These are phyloP conservation scores for Cercophora newfieldiana DNA, from an alignment of 495 filamentous ascomycete species.

Conservation along the genomic window DNA sequence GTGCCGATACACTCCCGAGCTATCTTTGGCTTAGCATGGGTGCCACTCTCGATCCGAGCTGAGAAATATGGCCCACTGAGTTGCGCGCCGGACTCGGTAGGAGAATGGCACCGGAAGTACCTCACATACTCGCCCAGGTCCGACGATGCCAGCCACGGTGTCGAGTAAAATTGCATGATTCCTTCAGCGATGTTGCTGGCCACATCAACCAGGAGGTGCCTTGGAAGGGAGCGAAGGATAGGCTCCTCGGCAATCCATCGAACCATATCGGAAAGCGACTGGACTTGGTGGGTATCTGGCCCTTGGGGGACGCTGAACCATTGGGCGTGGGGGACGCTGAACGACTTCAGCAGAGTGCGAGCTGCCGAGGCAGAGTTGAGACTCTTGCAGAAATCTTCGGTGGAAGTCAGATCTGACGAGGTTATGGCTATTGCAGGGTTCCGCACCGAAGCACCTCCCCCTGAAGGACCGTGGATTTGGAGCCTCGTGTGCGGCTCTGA, in stretches of 20 bases:
- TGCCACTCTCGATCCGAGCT: neutral
- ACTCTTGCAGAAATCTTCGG: neutral
- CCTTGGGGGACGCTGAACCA: neutral
- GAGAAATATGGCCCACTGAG: conserved; percentile 3
- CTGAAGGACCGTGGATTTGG: neutral
- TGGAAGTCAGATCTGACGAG: neutral
- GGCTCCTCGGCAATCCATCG: conserved; percentile 7
- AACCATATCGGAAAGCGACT: neutral
- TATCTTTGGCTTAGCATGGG: neutral
- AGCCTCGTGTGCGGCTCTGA: neutral
- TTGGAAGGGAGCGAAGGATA: neutral
- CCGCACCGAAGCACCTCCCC: too few relatives aligned
- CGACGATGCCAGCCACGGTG: conserved; percentile 2
- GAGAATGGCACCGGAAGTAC: neutral
- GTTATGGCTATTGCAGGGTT: neutral
- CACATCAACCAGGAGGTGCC: neutral
- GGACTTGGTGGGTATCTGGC: neutral
- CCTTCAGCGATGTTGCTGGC: conserved; percentile 2
- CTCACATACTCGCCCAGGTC: neutral
- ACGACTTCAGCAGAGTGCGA: neutral
- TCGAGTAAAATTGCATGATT: conserved; percentile 17
- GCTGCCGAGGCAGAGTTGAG: neutral
- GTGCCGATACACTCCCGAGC: neutral
- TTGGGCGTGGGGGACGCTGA: neutral
- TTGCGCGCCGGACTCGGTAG: too few relatives aligned